Base-by-base conservation (phyloP, 1,139 yeast species). In the Spathaspora sp. region DNA sequence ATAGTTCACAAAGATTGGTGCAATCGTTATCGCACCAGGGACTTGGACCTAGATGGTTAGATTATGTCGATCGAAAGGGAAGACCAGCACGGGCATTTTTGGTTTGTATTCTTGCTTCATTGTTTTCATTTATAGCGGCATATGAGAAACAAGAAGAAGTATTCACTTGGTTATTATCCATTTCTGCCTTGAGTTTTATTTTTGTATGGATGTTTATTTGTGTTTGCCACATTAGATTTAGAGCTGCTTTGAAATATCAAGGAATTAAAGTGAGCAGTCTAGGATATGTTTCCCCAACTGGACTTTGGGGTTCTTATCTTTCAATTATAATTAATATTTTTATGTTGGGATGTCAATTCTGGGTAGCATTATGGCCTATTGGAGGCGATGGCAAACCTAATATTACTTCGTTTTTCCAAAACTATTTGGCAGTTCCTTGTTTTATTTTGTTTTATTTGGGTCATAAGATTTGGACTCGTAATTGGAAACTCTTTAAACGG, bases 301-400 rank as follows among this genome's bases (percentile, higher is more conserved):
- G 74, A 5, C 46, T 62, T 37, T 58, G 65, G 44, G 57, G 57
- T 2, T 53, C 57, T 1, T 54, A 53, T 47, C 39, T 47, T 11
- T 56, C 65, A 7, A 52, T 67, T 38, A 48, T 61, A 39, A 56
- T 65, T 18, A 54, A 54, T 39, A 36, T 43, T 36, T 47, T 53
- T 24, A 56, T 66, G 34, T 58, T 70, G 51, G 61, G 60, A 8
- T 56, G 67, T 15, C 74, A 69, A 52, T 70, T 70, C 53, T 70
- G 73, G 73, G 67, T 69, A n/a, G 69, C 74, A 7, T 61, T 70
- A 44, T 69, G 58, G 56, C 74, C 75, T 10, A 57, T 63, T 23
- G 68, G 65, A 6, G 67, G 65, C n/a, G 52, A 50, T 24, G 71
- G 68, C n/a, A 44, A 51, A 39, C 61, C 68, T 1, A 62, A 65